Conservation (phyloP, 2,329 filamentous ascomycete genomes). For the Drechslerella dactyloides region DNA sequence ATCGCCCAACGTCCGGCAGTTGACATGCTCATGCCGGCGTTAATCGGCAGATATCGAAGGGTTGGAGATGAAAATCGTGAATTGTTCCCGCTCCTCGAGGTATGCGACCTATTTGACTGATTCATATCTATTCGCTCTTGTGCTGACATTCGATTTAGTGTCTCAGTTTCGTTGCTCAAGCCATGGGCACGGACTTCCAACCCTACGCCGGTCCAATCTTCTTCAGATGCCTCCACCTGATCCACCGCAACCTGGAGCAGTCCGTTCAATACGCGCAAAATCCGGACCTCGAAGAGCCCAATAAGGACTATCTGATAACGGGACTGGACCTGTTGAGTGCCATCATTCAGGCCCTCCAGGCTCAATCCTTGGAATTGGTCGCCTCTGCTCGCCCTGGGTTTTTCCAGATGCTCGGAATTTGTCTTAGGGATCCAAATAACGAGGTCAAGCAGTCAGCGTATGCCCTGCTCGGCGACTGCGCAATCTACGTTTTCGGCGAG, state of each 20-base stretch:
- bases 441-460: slow-evolving; percentile 97
- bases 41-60: slow-evolving; percentile 85
- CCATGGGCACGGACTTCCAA: slow-evolving; percentile 79
- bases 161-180: slow-evolving; percentile 88
- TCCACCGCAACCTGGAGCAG: slow-evolving; percentile 87
- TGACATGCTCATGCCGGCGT: slow-evolving; percentile 85
- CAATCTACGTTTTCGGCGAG: slow-evolving; percentile 86
- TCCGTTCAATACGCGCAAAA: slow-evolving; percentile 73
- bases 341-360: slow-evolving; percentile 85
- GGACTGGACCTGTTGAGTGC: slow-evolving; percentile 91
- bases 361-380: slow-evolving; percentile 75
- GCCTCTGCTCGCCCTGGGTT: slow-evolving; percentile 77
- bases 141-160: slow-evolving; percentile 61
- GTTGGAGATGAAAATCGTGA: slow-evolving; percentile 89
- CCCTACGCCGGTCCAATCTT: slow-evolving; percentile 89
- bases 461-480: slow-evolving; percentile 89
- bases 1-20: slow-evolving; percentile 83
- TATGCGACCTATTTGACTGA: slow-evolving; percentile 3
- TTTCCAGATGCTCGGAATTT: slow-evolving; percentile 88
- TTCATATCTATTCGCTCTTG: background rate
- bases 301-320: slow-evolving; percentile 96
- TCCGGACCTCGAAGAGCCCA: slow-evolving; percentile 63
- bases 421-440: slow-evolving; percentile 85
- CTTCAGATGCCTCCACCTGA: slow-evolving; percentile 83
- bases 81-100: slow-evolving; percentile 88